Evolutionary conservation across 306 rosid species (phyloP), one percentile per base, ranked within the genome.

Genomic region (Crotalaria pallida): DNA sequence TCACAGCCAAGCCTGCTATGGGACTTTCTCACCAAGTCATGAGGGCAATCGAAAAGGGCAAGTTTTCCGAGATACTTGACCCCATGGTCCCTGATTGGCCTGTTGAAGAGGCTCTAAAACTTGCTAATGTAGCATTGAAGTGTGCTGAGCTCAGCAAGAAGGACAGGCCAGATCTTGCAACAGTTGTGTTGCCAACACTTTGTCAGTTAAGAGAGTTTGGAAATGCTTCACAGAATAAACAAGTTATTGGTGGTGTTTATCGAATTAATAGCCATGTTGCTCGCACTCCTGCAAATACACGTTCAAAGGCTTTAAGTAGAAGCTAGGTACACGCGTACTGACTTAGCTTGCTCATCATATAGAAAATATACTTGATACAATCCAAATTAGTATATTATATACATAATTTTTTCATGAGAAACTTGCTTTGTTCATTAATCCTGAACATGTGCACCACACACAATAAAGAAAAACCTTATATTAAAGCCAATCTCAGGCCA

Each of bases 1-100:
- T 95, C 83, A 95, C 99, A 59, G 96, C 91, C 76, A 95, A 57
- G 82, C 88, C 96, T 47, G 91, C 99, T 0, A 95, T 95, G 96
- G 99, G 88, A 11, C 82, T 95, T 52, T 21, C 96, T 17, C 96
- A 95, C 84, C 92, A 83, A 16, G 96, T 95, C 59, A 83, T 24
- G 44, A 88, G 66, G 85, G 88, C 99, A 48, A 80, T 91, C 41
- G 92, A 87, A 36, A 84, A 77, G 59, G 91, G 69, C 12, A 80
- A 3, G 58, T 77, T 95, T 45, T 44, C 50, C 1, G 96, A 91
- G 62, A 56, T 89, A 78, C 83, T 95, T 57, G 97, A 95, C 61
- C 96, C 91, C 4, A 23, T 41, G 5, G 83, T 95, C 62, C 57
- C 84, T 4, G 99, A 95, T 79, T 95, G 99, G 96, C 99, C 96